Evolutionary conservation across 192 early-diverging fungal species (phyloP).

Genomic region (Endogone sp.): DNA sequence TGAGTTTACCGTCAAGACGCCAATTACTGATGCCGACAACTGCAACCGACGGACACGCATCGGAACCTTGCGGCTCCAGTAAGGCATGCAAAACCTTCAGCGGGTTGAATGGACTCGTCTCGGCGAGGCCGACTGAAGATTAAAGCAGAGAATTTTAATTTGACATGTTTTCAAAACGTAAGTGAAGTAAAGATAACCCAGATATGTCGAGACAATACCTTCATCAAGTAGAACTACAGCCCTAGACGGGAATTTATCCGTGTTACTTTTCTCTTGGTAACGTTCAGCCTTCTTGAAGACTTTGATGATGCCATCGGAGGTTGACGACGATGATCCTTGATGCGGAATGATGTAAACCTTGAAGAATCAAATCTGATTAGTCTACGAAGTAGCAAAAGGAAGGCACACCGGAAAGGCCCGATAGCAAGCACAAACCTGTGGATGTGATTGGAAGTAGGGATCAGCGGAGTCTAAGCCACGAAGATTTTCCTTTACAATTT

Average conservation of each 20-base stretch:
- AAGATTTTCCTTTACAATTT: slow-evolving; percentile 1
- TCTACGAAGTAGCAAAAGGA: no score
- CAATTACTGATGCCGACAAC: slow-evolving; percentile 16
- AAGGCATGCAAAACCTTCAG: slow-evolving; percentile 18
- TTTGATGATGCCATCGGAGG: slow-evolving; percentile 24
- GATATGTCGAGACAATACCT: slow-evolving; percentile 2
- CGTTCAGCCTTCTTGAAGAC: slow-evolving; percentile 17
- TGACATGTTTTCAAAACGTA: neutral
- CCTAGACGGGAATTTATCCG: slow-evolving; percentile 9
- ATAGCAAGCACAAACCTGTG: neutral
- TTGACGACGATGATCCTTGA: slow-evolving; percentile 26
- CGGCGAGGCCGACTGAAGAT: slow-evolving; percentile 15
- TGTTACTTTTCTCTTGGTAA: slow-evolving; percentile 17
- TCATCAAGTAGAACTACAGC: slow-evolving; percentile 22
- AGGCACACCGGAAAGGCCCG: no score
- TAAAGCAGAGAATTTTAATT: neutral
- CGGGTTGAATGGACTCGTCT: slow-evolving; percentile 12
- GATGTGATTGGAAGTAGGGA: slow-evolving; percentile 6
- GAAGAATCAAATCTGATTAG: neutral
- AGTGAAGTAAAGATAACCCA: neutral
- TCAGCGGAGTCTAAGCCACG: slow-evolving; percentile 10
- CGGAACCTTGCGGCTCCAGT: slow-evolving; percentile 18
- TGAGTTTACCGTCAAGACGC: slow-evolving; percentile 13
- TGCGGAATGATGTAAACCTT: slow-evolving; percentile 20
- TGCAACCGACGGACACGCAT: slow-evolving; percentile 3